Percentiles rank a stretch among this genome's conserved stretches.
Evolutionary conservation across 2,329 filamentous ascomycete genomes (phyloP).

Genomic region (Nemania abortiva): DNA sequence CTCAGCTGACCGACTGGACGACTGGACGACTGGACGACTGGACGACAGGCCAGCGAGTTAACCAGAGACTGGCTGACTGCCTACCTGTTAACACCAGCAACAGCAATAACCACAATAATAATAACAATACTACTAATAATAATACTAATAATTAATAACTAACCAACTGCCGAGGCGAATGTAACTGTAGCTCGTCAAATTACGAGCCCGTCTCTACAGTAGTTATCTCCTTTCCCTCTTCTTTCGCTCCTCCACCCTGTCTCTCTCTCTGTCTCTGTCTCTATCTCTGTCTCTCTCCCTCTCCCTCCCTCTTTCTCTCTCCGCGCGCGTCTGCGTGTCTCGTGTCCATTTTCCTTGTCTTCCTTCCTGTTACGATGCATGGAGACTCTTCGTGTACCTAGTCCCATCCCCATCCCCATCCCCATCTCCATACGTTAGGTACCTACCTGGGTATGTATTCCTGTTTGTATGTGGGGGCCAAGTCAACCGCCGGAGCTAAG

Average conservation of each 20-base stretch:
- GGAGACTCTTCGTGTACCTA: slow-evolving; percentile 9
- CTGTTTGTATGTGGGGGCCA: slow-evolving; percentile 17
- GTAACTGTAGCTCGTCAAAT: neutral
- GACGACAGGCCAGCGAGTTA: too few species aligned
- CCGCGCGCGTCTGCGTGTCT: too few species aligned
- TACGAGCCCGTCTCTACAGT: neutral
- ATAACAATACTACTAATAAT: neutral
- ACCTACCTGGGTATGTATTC: too few species aligned
- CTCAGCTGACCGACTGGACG: neutral
- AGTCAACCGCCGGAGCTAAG: neutral
- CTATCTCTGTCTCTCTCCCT: neutral
- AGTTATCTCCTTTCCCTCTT: neutral
- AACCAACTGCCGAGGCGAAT: neutral
- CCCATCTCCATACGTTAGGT: neutral
- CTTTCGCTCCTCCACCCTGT: neutral
- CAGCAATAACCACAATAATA: too few species aligned
- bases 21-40: neutral
- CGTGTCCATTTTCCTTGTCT: neutral
- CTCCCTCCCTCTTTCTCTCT: neutral
- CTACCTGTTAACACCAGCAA: too few species aligned
- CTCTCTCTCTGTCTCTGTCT: neutral
- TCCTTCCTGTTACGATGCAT: slow-evolving; percentile 23
- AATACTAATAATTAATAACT: neutral
- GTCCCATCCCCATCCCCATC: neutral
- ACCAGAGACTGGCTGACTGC: too few species aligned